Conservation (phyloP, 208 protist species). For the Acanthamoeba culbertsoni region DNA sequence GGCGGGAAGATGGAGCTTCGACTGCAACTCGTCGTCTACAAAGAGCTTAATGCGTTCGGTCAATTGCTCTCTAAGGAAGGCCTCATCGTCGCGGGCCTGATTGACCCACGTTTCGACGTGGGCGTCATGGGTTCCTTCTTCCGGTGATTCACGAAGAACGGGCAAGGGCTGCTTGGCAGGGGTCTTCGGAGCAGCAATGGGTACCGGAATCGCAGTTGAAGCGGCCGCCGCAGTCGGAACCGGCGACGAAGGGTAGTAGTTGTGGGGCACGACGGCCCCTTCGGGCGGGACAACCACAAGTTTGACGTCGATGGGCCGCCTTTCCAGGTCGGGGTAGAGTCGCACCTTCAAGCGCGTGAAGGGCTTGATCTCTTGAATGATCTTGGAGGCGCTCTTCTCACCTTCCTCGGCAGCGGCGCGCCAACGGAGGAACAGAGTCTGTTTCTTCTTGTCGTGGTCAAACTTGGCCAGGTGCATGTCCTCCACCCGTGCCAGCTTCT, state of each 20-base stretch:
- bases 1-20: neutral
- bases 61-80: neutral
- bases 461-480: slow-evolving; percentile 39
- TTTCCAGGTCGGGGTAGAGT: slow-evolving; percentile 37
- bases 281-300: neutral
- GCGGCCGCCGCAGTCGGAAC: neutral
- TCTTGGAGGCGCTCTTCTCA: neutral
- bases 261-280: neutral
- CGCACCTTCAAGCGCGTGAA: slow-evolving; percentile 53
- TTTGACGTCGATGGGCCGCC: slow-evolving; percentile 44
- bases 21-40: neutral
- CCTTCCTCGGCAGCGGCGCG: neutral
- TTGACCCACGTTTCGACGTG: neutral
- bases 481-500: slow-evolving; percentile 27
- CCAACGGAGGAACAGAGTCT: slow-evolving; percentile 22
- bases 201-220: no score
- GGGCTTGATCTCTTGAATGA: slow-evolving; percentile 48
- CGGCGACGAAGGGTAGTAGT: slow-evolving; percentile 14
- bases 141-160: neutral
- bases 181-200: no score
- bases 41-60: neutral
- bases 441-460: slow-evolving; percentile 48
- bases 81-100: neutral
- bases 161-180: neutral
- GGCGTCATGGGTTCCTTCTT: neutral